These are phyloP conservation scores for Trifolium subterraneum DNA, from an alignment of 306 rosid genomes.

Conservation along the genomic window DNA sequence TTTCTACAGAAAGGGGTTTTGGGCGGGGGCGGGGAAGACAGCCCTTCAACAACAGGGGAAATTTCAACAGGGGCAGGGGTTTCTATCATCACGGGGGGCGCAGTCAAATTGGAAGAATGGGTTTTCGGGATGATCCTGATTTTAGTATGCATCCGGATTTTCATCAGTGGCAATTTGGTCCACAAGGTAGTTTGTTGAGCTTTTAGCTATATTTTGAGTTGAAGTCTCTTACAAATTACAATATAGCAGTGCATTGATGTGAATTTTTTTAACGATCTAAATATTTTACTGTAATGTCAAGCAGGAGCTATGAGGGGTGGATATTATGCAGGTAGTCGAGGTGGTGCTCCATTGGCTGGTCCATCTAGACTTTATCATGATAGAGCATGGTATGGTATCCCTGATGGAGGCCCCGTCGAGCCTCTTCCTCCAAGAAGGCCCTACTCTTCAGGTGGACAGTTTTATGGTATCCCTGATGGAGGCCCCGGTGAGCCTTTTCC, in stretches of 20 bases:
- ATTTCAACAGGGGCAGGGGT: conserved; percentile 54
- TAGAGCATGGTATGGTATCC: conserved; percentile 49
- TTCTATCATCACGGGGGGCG: conserved; percentile 57
- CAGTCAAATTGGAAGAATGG: conserved; percentile 59
- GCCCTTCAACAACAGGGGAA: conserved; percentile 44
- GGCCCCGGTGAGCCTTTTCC: conserved; percentile 59
- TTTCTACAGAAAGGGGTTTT: conserved; percentile 60
- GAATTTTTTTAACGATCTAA: conserved; percentile 4
- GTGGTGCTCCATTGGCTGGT: conserved; percentile 52
- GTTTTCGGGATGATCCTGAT: conserved; percentile 47
- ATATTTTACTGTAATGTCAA: conserved; percentile 34
- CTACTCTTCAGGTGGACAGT: too few species aligned
- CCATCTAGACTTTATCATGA: conserved; percentile 60
- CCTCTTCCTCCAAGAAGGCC: conserved; percentile 60
- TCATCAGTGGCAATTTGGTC: conserved; percentile 59
- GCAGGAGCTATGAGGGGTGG: conserved; percentile 67
- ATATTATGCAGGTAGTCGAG: conserved; percentile 49
- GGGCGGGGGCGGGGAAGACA: conserved; percentile 62
- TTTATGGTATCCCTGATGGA: conserved; percentile 55
- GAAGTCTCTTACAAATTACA: neutral
- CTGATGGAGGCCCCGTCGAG: neutral
- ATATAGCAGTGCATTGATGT: conserved; percentile 19
- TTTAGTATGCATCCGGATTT: conserved; percentile 53
- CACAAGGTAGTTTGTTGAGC: conserved; percentile 50
- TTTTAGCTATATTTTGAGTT: conserved; percentile 28